phyloP scores from a whole-genome alignment of 148 eudicot species.

The Oxyria digyna region DNA sequence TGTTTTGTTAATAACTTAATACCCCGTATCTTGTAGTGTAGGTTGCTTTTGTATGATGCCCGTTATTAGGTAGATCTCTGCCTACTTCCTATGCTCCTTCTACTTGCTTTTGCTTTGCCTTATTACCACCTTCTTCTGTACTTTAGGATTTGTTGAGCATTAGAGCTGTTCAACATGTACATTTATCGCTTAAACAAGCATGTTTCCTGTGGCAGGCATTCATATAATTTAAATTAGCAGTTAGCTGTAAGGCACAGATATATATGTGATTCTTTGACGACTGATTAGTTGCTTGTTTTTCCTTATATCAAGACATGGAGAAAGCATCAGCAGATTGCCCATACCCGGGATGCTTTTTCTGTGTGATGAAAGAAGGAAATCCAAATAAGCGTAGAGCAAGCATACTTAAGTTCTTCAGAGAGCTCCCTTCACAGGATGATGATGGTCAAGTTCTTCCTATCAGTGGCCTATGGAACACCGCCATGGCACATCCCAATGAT shows the following conservation, averaged over 20 bases:
- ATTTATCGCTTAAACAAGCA: background rate
- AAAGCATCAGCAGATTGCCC: conserved; percentile 70
- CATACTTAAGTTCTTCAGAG: conserved; percentile 77
- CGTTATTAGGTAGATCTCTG: background rate
- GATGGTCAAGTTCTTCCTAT: conserved; percentile 98
- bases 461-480: conserved; percentile 98
- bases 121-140: background rate
- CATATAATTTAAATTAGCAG: background rate
- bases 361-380: conserved; percentile 92
- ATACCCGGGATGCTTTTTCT: conserved; percentile 95
- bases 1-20: background rate
- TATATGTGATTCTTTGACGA: background rate
- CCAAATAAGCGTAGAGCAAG: conserved; percentile 83
- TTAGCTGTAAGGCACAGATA: background rate
- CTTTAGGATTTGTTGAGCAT: background rate
- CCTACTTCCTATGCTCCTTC: background rate
- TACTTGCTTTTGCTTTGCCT: background rate
- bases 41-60: background rate
- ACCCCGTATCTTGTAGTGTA: background rate
- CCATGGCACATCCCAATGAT: conserved; percentile 99
- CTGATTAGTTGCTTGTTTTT: background rate
- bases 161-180: background rate
- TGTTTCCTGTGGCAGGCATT: background rate
- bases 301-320: conserved; percentile 32
- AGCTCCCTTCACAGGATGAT: conserved; percentile 94